Evolutionary conservation across 2,329 filamentous ascomycete genomes (phyloP), one percentile per base, ranked within the genome.

Genomic region (Apiospora rasikravindrae): DNA sequence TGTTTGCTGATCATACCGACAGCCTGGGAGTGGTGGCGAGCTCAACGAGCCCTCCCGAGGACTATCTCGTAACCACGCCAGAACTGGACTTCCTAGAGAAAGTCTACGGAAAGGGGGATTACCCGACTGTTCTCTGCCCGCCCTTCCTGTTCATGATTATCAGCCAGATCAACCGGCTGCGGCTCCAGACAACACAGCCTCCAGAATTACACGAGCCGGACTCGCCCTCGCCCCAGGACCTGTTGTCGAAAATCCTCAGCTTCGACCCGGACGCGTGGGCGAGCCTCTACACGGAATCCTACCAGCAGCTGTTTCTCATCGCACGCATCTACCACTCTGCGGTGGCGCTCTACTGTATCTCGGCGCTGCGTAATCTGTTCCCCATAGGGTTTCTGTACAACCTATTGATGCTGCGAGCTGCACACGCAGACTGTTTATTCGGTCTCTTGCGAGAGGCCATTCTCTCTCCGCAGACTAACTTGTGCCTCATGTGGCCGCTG

Each of bases 401-500:
- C 2, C 47, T 75, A 44, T 69, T 76, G 26, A 70, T 67, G 8
- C 22, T 67, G 5, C 7, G 42, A 13, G 47, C 40, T 13, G 33
- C 42, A 2, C 74, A 77, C 57, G 76, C 75, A 71, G 74, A 76
- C 61, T 70, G 69, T 1, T 71, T 80, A 0, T 73, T 79, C 2
- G 24, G 72, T 0, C 74, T 79, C 33, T 77, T 81, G 11, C 73
- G 73, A 7, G 42, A 75, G 11, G 77, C 75, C 1, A 68, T 78
- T 40, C n/a, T 16, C 24, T 70, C 73, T 29, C 47, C 24, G 19
- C 72, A 68, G 44, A 70, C 79, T n/a, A 76, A 74, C 44, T 74
- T 73, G 69, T 78, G 75, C 44, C 70, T 80, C 47, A 71, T 81
- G 53, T 83, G 82, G 81, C 77, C 79, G 10, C 75, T 82, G 11